Percentiles rank a stretch among this genome's conserved stretches.
Conservation (phyloP, 352 stramenopile genomes). For the Pythium utonaiense region DNA sequence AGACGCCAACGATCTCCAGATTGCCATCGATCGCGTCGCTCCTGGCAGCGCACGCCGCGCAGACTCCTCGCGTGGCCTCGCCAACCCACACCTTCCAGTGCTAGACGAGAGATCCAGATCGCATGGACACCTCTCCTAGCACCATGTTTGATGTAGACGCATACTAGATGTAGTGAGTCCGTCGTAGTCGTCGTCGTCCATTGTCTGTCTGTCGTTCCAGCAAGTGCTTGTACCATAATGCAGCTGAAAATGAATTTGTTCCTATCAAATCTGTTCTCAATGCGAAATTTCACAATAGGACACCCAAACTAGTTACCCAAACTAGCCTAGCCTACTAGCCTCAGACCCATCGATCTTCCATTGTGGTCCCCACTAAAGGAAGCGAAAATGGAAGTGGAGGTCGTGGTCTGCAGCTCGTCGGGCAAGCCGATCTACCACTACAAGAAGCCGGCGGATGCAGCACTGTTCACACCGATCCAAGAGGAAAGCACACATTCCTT, state of each 20-base stretch:
- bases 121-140: conserved; percentile 10
- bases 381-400: conserved; percentile 36
- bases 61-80: conserved; percentile 4
- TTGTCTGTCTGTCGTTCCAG: conserved; percentile 1
- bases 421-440: conserved; percentile 62
- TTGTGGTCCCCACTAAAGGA: not conserved
- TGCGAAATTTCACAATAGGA: not conserved
- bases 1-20: conserved; percentile 31
- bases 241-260: not conserved
- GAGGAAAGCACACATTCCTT: conserved; percentile 34
- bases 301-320: not conserved
- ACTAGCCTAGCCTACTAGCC: not conserved
- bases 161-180: not conserved
- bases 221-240: conserved; percentile 2
- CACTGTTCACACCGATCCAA: not conserved
- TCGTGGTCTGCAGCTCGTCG: conserved; percentile 54
- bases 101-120: conserved; percentile 16
- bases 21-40: conserved; percentile 65
- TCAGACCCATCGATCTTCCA: not conserved
- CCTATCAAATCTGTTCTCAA: not conserved
- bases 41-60: conserved; percentile 23
- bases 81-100: conserved; percentile 19
- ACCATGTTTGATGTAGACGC: conserved; percentile 8
- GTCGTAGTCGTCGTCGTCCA: conserved; percentile 5
- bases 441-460: conserved; percentile 15